Percentiles rank a stretch among this genome's conserved stretches.
Evolutionary conservation across 2,329 filamentous ascomycete species (phyloP).

Genomic region (Epichloe uncinata): DNA sequence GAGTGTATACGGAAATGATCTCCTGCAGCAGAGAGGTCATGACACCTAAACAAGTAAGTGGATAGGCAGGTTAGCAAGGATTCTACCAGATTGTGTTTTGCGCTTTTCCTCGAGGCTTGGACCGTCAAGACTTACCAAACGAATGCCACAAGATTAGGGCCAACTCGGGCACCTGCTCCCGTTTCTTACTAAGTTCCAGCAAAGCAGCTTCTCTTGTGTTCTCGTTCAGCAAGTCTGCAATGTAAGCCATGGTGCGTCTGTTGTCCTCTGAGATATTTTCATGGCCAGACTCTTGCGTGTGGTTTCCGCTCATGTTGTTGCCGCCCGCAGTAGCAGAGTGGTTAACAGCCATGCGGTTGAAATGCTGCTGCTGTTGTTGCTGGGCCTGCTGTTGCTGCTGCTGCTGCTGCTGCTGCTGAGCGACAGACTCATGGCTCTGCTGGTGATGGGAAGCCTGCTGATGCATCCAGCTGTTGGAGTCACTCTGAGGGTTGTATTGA

Average conservation of each 20-base stretch:
- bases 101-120: not conserved
- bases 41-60: conserved; percentile 47
- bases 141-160: conserved; percentile 97
- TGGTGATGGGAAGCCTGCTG: conserved; percentile 47
- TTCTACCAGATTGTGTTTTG: not conserved
- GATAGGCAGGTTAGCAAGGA: not conserved
- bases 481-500: conserved; percentile 49
- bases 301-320: conserved; percentile 27
- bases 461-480: conserved; percentile 54
- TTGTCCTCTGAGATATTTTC: conserved; percentile 80
- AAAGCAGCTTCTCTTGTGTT: conserved; percentile 79
- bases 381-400: conserved; percentile 24
- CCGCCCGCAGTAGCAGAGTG: conserved; percentile 40
- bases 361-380: conserved; percentile 48
- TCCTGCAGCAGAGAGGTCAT: conserved; percentile 97
- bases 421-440: conserved; percentile 42
- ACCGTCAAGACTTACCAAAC: conserved; percentile 53
- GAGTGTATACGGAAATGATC: conserved; percentile 96
- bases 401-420: conserved; percentile 31
- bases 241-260: conserved; percentile 80
- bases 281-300: conserved; percentile 41
- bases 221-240: conserved; percentile 81
- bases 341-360: conserved; percentile 57
- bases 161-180: conserved; percentile 92
- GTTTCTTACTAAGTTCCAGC: conserved; percentile 94